Percentiles rank a stretch among this genome's conserved stretches.
Conservation (phyloP, 495 filamentous ascomycete species). For the Extremus antarcticus region DNA sequence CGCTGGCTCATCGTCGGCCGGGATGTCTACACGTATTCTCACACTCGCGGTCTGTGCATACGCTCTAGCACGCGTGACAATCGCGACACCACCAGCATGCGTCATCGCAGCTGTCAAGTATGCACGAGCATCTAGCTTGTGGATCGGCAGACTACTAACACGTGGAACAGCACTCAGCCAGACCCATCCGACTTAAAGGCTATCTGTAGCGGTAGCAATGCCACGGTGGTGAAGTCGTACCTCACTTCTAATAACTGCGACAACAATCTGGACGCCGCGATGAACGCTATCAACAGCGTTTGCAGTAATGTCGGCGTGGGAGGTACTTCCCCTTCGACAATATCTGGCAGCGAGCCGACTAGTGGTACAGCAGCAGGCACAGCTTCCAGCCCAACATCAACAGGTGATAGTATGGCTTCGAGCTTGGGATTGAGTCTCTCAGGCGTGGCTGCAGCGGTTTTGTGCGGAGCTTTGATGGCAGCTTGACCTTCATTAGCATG, state of each 20-base stretch:
- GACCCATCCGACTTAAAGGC: conserved; percentile 26
- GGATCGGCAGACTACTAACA: too few species aligned
- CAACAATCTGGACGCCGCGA: conserved; percentile 16
- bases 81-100: conserved; percentile 33
- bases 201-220: conserved; percentile 25
- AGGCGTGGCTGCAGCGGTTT: background rate
- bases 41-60: conserved; percentile 25
- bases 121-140: too few species aligned
- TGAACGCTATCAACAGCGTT: conserved; percentile 22
- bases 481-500: background rate
- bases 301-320: conserved; percentile 12
- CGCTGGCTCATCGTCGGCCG: background rate
- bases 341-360: background rate
- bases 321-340: background rate
- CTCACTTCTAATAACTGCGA: conserved; percentile 23
- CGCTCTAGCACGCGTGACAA: conserved; percentile 24
- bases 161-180: conserved; percentile 26
- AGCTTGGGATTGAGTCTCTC: background rate
- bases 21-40: conserved; percentile 25
- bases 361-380: background rate
- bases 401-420: background rate
- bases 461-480: background rate
- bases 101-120: conserved; percentile 35
- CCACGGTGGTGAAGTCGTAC: conserved; percentile 16
- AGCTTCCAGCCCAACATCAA: background rate